A percentile compares a stretch with the other conserved stretches of the same genome.
phyloP scores from a whole-genome alignment of 2,329 filamentous ascomycete species.

The Cordyceps farinosa region DNA sequence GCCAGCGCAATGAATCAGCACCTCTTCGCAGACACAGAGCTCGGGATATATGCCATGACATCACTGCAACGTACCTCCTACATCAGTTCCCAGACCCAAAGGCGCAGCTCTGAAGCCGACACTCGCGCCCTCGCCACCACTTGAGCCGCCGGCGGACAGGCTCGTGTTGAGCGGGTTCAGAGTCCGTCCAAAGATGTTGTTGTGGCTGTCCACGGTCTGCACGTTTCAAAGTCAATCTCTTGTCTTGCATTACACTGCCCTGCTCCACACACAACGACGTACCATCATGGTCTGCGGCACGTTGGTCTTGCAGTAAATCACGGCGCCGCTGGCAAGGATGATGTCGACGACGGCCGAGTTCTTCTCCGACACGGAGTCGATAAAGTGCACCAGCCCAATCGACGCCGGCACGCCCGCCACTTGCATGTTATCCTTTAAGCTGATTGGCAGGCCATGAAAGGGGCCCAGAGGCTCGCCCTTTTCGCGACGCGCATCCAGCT shows the following conservation, averaged over 20 bases:
- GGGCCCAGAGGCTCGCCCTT: constrained; percentile 19
- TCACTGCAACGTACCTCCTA: constrained; percentile 28
- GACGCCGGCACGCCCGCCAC: constrained; percentile 26
- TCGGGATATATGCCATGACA: background rate
- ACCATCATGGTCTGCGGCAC: constrained; percentile 18
- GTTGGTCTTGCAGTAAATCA: constrained; percentile 26
- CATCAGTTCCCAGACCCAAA: constrained; percentile 58
- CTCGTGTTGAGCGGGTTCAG: constrained; percentile 56
- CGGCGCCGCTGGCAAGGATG: constrained; percentile 26
- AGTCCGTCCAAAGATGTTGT: constrained; percentile 55
- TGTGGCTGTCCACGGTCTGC: constrained; percentile 28
- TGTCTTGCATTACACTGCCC: no score
- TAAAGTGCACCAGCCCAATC: constrained; percentile 26
- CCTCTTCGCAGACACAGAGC: no score
- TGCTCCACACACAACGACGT: background rate
- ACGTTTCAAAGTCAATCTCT: background rate
- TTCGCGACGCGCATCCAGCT: constrained; percentile 20
- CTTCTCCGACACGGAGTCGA: constrained; percentile 21
- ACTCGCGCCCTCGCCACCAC: constrained; percentile 60
- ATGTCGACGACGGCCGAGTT: constrained; percentile 27
- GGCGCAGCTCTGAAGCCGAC: constrained; percentile 52
- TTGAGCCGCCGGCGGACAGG: constrained; percentile 56
- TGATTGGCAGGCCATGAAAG: constrained; percentile 25
- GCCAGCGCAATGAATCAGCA: constrained; percentile 18
- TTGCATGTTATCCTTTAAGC: constrained; percentile 27